phyloP scores from a whole-genome alignment of 1,284 basidiomycete genomes.

The Leccinum griseonigrum region DNA sequence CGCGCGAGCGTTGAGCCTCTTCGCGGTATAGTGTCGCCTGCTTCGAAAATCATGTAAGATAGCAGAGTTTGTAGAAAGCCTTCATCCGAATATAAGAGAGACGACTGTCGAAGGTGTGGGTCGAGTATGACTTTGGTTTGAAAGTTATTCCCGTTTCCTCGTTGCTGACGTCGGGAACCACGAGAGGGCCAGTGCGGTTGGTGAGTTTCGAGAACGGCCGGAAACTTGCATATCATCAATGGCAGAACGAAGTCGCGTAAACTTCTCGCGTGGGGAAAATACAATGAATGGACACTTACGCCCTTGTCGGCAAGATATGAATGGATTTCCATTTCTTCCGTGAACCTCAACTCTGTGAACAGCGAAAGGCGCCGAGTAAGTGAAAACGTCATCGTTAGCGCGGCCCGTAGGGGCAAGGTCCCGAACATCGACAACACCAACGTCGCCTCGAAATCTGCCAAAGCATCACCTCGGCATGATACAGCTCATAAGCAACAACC shows the following conservation, averaged over 20 bases:
- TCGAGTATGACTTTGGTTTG: slow-evolving; percentile 77
- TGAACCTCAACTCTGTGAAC: slow-evolving; percentile 35
- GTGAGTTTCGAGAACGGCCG: slow-evolving; percentile 53
- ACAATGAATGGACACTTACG: slow-evolving; percentile 35
- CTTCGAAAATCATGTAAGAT: slow-evolving; percentile 82
- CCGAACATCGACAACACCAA: slow-evolving; percentile 45
- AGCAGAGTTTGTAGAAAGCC: slow-evolving; percentile 79
- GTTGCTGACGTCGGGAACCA: slow-evolving; percentile 53
- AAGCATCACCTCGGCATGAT: slow-evolving; percentile 13
- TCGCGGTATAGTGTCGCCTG: slow-evolving; percentile 59
- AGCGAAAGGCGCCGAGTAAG: slow-evolving; percentile 50
- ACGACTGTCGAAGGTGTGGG: slow-evolving; percentile 81
- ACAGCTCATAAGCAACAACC: slow-evolving; percentile 9
- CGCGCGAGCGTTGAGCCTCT: slow-evolving; percentile 38
- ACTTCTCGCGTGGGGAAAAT: slow-evolving; percentile 1
- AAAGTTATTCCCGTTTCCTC: slow-evolving; percentile 46
- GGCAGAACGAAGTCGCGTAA: slow-evolving; percentile 24
- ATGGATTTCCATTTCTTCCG: slow-evolving; percentile 43
- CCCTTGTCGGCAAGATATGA: slow-evolving; percentile 53
- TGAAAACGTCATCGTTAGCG: slow-evolving; percentile 48
- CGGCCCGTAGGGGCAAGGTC: slow-evolving; percentile 35
- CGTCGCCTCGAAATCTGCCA: slow-evolving; percentile 48
- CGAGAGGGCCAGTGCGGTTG: slow-evolving; percentile 50
- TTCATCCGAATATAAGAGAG: slow-evolving; percentile 80
- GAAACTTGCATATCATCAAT: slow-evolving; percentile 62